Evolutionary conservation across 768 basidiomycete genomes (phyloP), one percentile per base, ranked within the genome.

Genomic region (Pholiota microspora): DNA sequence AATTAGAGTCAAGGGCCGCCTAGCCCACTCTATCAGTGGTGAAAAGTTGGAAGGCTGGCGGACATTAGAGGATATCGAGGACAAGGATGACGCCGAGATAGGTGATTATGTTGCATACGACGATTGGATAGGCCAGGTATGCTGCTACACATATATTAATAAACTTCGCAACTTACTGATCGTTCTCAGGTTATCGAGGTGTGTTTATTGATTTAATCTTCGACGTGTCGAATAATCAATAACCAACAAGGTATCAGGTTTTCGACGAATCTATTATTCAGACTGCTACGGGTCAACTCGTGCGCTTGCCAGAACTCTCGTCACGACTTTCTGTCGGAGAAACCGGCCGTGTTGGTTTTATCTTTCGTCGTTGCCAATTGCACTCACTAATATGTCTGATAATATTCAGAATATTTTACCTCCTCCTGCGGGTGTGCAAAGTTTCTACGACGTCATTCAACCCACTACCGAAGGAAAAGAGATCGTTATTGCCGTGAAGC

Each of bases 81-180:
- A 76, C 21, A 76, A 79, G 23, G 70, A 76, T 28, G 80, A 84
- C 25, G 78, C 89, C 23, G 89, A 89, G 55, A 77, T 89, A 34
- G 87, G 89, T 5, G 92, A 94, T 69, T 91, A 86, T 73, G 90
- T 95, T 45, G 74, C 85, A 15, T 83, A 84, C 63, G 82, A 89
- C 60, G 83, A 92, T 67, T 97, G 94, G 94, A 75, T 96, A 63
- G 94, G 94, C 49, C 91, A 93, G 78, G 91, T 90, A 67, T 66
- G 81, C 64, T 36, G n/a, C 54, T 47, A 28, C 51, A 16, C 31
- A 34, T 16, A 7, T 27, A 29, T 48, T 16, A 7, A 29, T 23
- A 38, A 21, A 45, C 2, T 21, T 29, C 48, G 13, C 34, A 36
- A 45, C 31, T 35, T 34, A 36, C 35, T 49, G 18, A 51, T 44